These are phyloP conservation scores for Margaritispora aquatica DNA, from an alignment of 495 filamentous ascomycete species.

Conservation along the genomic window DNA sequence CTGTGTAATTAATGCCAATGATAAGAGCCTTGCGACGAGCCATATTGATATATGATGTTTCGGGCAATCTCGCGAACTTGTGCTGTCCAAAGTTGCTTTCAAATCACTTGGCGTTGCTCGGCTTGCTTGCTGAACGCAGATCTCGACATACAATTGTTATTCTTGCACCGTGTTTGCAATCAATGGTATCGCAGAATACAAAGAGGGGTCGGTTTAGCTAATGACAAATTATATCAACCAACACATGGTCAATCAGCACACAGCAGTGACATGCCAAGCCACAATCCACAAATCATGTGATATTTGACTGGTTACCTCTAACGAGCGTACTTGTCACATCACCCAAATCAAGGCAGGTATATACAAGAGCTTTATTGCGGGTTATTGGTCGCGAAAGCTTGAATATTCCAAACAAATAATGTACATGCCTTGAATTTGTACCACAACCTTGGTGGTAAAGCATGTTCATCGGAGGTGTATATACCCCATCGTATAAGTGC, in stretches of 20 bases:
- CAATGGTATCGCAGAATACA: neutral
- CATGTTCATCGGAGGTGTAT: too few relatives aligned
- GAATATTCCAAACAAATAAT: too few relatives aligned
- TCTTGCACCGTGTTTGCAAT: neutral
- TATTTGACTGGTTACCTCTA: too few relatives aligned
- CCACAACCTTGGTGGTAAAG: too few relatives aligned
- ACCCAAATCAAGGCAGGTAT: too few relatives aligned
- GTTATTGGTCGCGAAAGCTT: too few relatives aligned
- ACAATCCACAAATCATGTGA: too few relatives aligned
- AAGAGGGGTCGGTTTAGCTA: neutral
- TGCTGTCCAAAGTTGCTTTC: neutral
- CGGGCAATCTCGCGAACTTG: neutral
- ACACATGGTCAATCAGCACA: neutral
- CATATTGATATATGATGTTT: constrained; percentile 11
- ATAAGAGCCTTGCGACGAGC: constrained; percentile 49
- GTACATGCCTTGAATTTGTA: too few relatives aligned
- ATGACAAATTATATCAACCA: neutral
- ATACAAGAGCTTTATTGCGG: too few relatives aligned
- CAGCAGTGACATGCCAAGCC: constrained; percentile 10
- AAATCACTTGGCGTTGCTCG: neutral
- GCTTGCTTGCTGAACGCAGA: neutral
- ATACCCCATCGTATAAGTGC: too few relatives aligned
- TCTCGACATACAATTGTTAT: neutral
- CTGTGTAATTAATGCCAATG: constrained; percentile 59
- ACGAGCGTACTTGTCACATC: too few relatives aligned